Base-by-base conservation (phyloP, 73 alveolate genomes). In the Paramecium sonneborni region DNA sequence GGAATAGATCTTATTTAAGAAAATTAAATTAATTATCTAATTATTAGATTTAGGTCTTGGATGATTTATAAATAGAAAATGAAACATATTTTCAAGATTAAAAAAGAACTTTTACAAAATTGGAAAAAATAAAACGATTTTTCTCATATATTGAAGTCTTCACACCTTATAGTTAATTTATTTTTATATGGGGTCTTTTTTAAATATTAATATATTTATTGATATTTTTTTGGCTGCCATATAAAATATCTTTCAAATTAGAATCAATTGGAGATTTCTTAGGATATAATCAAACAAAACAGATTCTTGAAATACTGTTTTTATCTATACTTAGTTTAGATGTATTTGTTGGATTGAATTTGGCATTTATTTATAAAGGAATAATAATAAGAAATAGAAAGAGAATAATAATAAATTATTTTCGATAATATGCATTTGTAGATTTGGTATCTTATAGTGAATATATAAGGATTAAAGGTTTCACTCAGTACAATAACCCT, bases 141-240 rank as follows among this genome's bases (percentile, higher is more conserved):
- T 62, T 62, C 84, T 62, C 84, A 12, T 62, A 62, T 30, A 30
- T 62, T 62, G 84, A 79, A 15, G 90, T 79, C 9, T 79, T 79
- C 41, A 43, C 90, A 18, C 90, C 90, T 24, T 79, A 79, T 23
- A 79, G 90, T 79, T 20, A 79, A 21, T 79, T 79, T 14, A 79
- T 79, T 15, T 32, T 46, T 24, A 24, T 79, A 18, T 79, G 90
- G 90, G 74, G 55, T 20, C 32, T 79, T 0, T 43, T 46, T 44
- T 44, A 79, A 79, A 79, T 79, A 12, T 24, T 39, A 24, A 79
- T 62, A 23, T 79, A 79, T 23, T 1, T 79, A 43, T 34, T 79
- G 35, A 79, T 79, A 11, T 79, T 79, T 24, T 79, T 79, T 79
- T 79, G 90, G 90, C 32, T 79, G n/a, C 90, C 90, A 8, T 79